phyloP scores from a whole-genome alignment of 1,284 basidiomycete species.

The Cryptococcus floricola region DNA sequence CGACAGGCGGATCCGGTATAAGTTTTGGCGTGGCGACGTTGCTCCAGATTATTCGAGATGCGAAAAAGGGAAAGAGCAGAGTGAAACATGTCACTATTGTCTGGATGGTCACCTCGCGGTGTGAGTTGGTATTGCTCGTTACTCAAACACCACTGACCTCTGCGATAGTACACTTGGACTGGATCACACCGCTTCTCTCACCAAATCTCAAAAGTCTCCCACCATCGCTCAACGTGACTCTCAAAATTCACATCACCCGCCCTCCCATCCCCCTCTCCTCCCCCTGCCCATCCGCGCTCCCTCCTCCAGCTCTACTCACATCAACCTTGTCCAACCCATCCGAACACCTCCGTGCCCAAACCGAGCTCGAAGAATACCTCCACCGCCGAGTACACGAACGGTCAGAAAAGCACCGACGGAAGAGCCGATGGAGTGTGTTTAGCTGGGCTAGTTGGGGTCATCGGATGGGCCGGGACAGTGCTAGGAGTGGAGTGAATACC shows the following conservation, averaged over 20 bases:
- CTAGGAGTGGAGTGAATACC: neutral
- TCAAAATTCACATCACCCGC: constrained; percentile 29
- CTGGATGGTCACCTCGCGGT: constrained; percentile 36
- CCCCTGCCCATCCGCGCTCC: constrained; percentile 4
- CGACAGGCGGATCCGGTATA: constrained; percentile 40
- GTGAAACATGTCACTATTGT: constrained; percentile 30
- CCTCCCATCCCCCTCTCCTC: constrained; percentile 12
- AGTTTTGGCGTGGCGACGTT: constrained; percentile 36
- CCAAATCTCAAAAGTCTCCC: constrained; percentile 17
- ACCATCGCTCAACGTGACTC: constrained; percentile 11
- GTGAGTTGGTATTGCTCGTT: too few relatives aligned
- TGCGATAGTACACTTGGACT: constrained; percentile 25
- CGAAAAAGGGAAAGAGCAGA: constrained; percentile 22
- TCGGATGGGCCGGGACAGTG: neutral
- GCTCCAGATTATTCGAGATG: constrained; percentile 26
- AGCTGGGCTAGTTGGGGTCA: neutral
- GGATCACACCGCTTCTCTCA: constrained; percentile 26
- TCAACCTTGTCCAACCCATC: neutral
- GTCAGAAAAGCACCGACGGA: constrained; percentile 2
- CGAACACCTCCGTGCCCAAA: neutral
- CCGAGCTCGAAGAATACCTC: neutral
- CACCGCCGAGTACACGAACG: neutral
- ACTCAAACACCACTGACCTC: too few relatives aligned
- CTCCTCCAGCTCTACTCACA: neutral
- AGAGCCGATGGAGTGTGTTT: constrained; percentile 16